phyloP scores from a whole-genome alignment of 106 monocot species.

The Phalaenopsis aphrodite region DNA sequence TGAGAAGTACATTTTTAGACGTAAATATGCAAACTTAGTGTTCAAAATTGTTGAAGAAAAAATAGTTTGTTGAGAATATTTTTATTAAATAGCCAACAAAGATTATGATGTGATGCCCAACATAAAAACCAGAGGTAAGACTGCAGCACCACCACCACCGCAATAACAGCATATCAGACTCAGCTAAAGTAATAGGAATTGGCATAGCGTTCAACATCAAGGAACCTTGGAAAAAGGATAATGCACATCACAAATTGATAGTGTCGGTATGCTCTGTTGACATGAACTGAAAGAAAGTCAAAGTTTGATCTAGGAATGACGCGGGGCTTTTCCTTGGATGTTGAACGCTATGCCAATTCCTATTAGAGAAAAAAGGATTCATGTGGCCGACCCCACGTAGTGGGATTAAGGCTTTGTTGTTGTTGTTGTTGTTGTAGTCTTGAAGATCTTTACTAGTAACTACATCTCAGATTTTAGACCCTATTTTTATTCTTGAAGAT shows the following conservation, averaged over 20 bases:
- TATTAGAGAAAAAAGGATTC: too few species aligned
- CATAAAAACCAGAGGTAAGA: neutral
- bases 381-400: too few species aligned
- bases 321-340: too few species aligned
- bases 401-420: too few species aligned
- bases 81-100: neutral
- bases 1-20: constrained; percentile 1
- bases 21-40: neutral
- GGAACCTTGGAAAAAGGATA: neutral
- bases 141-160: neutral
- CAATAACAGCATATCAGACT: constrained; percentile 1
- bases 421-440: too few species aligned
- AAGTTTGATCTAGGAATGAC: neutral
- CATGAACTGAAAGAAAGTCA: neutral
- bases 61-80: too few species aligned
- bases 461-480: too few species aligned
- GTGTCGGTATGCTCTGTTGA: neutral
- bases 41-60: neutral
- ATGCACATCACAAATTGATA: neutral
- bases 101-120: neutral
- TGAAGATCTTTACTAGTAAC: too few species aligned
- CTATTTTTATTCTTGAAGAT: too few species aligned
- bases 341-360: too few species aligned
- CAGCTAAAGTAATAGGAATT: neutral
- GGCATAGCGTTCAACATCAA: neutral